A percentile compares a stretch with the other conserved stretches of the same genome.
These are phyloP conservation scores for Myxozyma monticola DNA, from an alignment of 805 yeast species.

Conservation along the genomic window DNA sequence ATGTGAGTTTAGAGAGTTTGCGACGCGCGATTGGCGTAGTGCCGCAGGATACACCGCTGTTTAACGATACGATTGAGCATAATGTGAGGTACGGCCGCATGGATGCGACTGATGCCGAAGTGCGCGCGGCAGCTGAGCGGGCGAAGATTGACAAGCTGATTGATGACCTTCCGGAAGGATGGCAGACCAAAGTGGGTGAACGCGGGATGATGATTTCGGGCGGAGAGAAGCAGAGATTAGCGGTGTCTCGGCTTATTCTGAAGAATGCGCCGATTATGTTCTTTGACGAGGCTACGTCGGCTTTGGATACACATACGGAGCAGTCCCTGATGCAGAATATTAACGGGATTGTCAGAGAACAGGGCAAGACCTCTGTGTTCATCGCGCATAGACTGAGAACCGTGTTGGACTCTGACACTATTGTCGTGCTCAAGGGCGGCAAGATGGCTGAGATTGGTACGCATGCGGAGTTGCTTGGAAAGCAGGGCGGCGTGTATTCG, in stretches of 20 bases:
- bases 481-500: conserved; percentile 63
- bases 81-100: conserved; percentile 85
- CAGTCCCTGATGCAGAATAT: conserved; percentile 78
- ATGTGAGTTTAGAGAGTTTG: conserved; percentile 71
- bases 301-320: conserved; percentile 95
- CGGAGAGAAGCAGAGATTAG: conserved; percentile 96
- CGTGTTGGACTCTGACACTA: conserved; percentile 89
- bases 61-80: conserved; percentile 85
- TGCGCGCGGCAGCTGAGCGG: conserved; percentile 58
- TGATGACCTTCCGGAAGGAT: conserved; percentile 75
- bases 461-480: conserved; percentile 60
- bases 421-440: conserved; percentile 81
- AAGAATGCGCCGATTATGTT: conserved; percentile 87
- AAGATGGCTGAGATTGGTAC: conserved; percentile 84
- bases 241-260: conserved; percentile 85
- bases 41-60: conserved; percentile 96
- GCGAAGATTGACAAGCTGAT: conserved; percentile 71
- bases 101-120: conserved; percentile 70
- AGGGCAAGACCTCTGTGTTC: conserved; percentile 72
- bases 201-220: conserved; percentile 98
- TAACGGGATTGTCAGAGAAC: conserved; percentile 58
- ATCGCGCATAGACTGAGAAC: conserved; percentile 94
- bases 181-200: conserved; percentile 88
- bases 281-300: conserved; percentile 96
- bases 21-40: conserved; percentile 83